Conservation (phyloP, 805 yeast species). For the Teunomyces kruisii region DNA sequence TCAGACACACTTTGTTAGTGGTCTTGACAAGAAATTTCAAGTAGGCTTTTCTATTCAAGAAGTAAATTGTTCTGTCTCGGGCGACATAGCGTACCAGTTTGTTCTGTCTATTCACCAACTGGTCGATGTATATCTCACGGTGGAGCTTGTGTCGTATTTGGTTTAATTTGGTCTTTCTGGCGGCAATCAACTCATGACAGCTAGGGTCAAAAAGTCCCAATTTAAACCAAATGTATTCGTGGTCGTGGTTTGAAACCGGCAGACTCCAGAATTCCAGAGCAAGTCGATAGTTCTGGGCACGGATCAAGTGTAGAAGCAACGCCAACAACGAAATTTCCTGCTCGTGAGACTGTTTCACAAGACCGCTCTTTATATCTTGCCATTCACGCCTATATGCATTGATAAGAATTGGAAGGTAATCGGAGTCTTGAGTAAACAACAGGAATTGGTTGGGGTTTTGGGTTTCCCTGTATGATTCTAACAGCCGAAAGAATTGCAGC, state of each 20-base stretch:
- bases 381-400: background rate
- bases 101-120: background rate
- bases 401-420: background rate
- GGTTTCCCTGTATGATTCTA: background rate
- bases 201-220: slow-evolving; percentile 1
- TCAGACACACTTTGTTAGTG: slow-evolving; percentile 1
- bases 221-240: slow-evolving; percentile 1
- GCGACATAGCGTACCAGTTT: background rate
- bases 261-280: background rate
- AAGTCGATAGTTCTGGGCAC: slow-evolving; percentile 1
- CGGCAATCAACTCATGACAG: background rate
- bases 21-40: background rate
- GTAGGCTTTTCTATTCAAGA: background rate
- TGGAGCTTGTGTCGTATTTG: background rate
- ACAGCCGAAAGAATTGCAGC: background rate
- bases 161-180: background rate
- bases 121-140: background rate
- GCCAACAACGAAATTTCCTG: background rate
- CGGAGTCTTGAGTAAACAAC: background rate
- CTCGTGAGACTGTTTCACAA: background rate
- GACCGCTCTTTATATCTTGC: background rate
- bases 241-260: background rate
- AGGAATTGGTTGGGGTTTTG: background rate
- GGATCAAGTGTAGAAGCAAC: slow-evolving; percentile 1
- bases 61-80: background rate